A percentile compares a stretch with the other conserved stretches of the same genome.
These are phyloP conservation scores for Obelidium mucronatum DNA, from an alignment of 192 early-diverging fungal species.

Conservation along the genomic window DNA sequence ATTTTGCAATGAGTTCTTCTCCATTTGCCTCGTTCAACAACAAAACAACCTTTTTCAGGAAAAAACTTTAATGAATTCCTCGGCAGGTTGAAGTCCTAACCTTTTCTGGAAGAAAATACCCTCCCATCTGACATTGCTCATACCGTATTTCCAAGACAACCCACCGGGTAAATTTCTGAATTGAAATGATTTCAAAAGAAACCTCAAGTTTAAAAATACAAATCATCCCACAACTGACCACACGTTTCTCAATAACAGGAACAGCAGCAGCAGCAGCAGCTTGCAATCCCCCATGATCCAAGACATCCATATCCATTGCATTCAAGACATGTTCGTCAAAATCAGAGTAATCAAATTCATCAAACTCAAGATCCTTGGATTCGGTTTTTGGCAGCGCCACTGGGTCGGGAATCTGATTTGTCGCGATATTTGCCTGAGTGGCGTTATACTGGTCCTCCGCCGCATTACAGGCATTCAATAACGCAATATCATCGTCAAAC, in stretches of 20 bases:
- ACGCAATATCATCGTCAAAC: neutral
- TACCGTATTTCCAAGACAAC: constrained; percentile 46
- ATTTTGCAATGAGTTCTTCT: constrained; percentile 43
- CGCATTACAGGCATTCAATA: neutral
- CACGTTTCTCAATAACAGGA: neutral
- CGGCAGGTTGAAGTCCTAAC: neutral
- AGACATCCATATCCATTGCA: constrained; percentile 4
- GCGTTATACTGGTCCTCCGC: neutral
- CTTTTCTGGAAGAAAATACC: constrained; percentile 22
- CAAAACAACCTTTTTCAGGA: constrained; percentile 40
- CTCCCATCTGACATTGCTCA: constrained; percentile 12
- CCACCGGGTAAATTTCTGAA: constrained; percentile 43
- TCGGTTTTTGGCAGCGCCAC: neutral
- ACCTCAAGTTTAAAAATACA: neutral
- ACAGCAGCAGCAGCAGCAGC: neutral
- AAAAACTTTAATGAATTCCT: neutral
- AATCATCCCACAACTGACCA: neutral
- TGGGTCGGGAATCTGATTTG: neutral
- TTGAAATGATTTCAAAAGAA: neutral
- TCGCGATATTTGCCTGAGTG: neutral
- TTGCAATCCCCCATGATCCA: neutral
- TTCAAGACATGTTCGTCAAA: neutral
- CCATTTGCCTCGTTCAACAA: constrained; percentile 39
- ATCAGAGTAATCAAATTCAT: constrained; percentile 28
- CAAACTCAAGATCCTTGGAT: neutral